Evolutionary conservation across 129 eudicot genomes (phyloP).

Genomic region (Lonicera japonica): DNA sequence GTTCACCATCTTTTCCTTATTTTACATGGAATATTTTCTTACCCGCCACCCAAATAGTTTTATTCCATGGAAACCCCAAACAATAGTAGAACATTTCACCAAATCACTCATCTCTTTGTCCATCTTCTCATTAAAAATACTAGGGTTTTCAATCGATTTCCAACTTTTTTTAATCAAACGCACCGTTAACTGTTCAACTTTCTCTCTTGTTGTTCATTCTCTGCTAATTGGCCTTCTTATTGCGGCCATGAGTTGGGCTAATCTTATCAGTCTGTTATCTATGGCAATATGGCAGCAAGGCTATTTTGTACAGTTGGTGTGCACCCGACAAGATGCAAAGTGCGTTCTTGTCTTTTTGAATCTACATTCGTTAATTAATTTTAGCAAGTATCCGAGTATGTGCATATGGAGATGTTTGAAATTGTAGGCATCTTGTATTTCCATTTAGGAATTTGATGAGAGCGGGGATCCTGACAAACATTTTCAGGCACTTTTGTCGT

Average conservation of each 20-base stretch:
- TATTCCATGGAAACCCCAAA: too few species aligned
- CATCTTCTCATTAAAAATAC: too few species aligned
- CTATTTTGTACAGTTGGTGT: conserved; percentile 98
- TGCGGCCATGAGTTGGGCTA: conserved; percentile 2
- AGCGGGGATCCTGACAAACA: conserved; percentile 97
- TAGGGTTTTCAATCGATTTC: too few species aligned
- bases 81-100: too few species aligned
- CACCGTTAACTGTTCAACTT: conserved; percentile 1
- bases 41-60: too few species aligned
- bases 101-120: too few species aligned
- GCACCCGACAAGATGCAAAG: conserved; percentile 97
- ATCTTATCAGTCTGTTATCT: conserved; percentile 9
- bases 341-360: conserved; percentile 27
- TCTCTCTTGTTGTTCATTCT: neutral
- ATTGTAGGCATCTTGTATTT: conserved; percentile 5
- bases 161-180: too few species aligned
- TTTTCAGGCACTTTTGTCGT: conserved; percentile 76
- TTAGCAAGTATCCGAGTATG: neutral
- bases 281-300: conserved; percentile 61
- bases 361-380: neutral
- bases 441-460: conserved; percentile 82
- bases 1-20: too few species aligned
- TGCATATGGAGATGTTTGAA: neutral
- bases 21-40: too few species aligned
- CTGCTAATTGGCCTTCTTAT: neutral